These are phyloP conservation scores for Oryza brachyantha DNA, from an alignment of 176 grass and related monocot species.

Conservation along the genomic window DNA sequence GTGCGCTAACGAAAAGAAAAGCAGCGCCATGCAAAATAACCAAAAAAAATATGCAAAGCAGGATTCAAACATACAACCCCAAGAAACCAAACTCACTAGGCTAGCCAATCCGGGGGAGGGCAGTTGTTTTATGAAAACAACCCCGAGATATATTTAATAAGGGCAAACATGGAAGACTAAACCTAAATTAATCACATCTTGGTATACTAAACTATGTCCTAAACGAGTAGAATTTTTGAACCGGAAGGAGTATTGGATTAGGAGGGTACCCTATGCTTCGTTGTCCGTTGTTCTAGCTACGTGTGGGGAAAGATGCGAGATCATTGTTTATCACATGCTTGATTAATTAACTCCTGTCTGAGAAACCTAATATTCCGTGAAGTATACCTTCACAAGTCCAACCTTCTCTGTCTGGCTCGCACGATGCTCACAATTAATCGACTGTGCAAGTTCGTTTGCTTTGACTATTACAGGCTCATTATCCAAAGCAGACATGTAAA, in stretches of 20 bases:
- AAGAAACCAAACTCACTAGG: too few relatives aligned
- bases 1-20: too few relatives aligned
- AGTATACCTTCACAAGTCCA: background rate
- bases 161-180: too few relatives aligned
- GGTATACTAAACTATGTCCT: too few relatives aligned
- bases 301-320: constrained; percentile 1
- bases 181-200: too few relatives aligned
- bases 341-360: constrained; percentile 10
- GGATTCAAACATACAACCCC: too few relatives aligned
- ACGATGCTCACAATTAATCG: constrained; percentile 1
- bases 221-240: too few relatives aligned
- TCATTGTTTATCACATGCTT: constrained; percentile 20
- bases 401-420: constrained; percentile 11
- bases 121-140: too few relatives aligned
- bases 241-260: background rate
- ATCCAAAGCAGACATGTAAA: constrained; percentile 13
- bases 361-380: constrained; percentile 15
- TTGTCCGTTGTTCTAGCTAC: constrained; percentile 6
- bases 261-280: background rate
- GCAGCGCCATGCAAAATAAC: too few relatives aligned
- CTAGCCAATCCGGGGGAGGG: too few relatives aligned
- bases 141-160: too few relatives aligned
- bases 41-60: too few relatives aligned
- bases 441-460: background rate
- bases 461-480: constrained; percentile 25